Evolutionary conservation across 768 basidiomycete species (phyloP).

Genomic region (Galerina sulciceps): DNA sequence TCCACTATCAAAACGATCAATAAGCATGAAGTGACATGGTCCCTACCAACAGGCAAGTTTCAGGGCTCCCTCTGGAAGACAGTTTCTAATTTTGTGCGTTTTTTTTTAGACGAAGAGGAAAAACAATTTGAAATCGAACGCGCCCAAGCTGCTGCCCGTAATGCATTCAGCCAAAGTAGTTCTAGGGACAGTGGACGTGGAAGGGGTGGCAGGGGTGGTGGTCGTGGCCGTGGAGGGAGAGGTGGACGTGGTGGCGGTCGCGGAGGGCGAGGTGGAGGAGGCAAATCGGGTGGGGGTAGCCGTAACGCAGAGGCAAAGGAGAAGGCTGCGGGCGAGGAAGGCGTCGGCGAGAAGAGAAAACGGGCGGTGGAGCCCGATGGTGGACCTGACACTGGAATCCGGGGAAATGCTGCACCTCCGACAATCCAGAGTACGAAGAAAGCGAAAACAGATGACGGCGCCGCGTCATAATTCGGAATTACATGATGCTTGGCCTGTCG

Average conservation of each 20-base stretch:
- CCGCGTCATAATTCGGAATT: constrained; percentile 4
- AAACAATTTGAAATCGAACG: constrained; percentile 76
- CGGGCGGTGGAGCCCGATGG: constrained; percentile 80
- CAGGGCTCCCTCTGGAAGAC: background rate
- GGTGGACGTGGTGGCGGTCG: constrained; percentile 47
- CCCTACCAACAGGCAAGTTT: constrained; percentile 56
- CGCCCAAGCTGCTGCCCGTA: constrained; percentile 68
- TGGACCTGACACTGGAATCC: constrained; percentile 67
- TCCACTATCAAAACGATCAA: constrained; percentile 68
- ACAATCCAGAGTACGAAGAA: constrained; percentile 45
- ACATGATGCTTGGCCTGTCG: background rate
- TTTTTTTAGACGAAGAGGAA: constrained; percentile 65
- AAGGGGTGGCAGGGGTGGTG: constrained; percentile 39
- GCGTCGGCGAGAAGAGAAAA: constrained; percentile 75
- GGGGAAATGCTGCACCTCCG: constrained; percentile 67
- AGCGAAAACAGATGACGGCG: constrained; percentile 43
- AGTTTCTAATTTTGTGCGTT: constrained; percentile 1
- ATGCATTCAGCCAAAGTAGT: constrained; percentile 41
- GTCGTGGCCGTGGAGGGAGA: constrained; percentile 47
- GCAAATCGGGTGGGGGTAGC: constrained; percentile 37
- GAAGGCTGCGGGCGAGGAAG: constrained; percentile 40
- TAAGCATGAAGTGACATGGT: constrained; percentile 68
- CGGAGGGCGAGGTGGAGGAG: constrained; percentile 39
- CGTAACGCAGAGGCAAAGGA: constrained; percentile 42
- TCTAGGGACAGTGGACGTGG: constrained; percentile 30